Conservation (phyloP, 768 basidiomycete genomes). For the Saitozyma podzolica region DNA sequence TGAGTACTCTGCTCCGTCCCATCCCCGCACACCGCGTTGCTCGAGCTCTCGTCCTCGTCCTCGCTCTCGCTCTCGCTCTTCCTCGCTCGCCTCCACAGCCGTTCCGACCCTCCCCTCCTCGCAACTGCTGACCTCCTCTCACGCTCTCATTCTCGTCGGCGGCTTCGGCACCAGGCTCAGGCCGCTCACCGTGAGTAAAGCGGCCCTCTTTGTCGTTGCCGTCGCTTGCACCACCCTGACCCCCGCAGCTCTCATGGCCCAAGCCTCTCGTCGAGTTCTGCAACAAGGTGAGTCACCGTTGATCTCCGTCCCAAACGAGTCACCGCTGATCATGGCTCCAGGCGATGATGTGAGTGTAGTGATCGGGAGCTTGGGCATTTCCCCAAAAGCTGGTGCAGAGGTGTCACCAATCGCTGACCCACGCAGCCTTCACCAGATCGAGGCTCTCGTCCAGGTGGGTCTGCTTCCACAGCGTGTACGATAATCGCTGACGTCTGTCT, state of each 20-base stretch:
- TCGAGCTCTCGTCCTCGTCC: too few species aligned
- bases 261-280: constrained; percentile 56
- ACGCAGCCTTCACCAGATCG: constrained; percentile 57
- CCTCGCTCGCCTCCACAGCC: too few species aligned
- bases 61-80: too few species aligned
- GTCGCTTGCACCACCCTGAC: constrained; percentile 8
- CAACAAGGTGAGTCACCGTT: constrained; percentile 50
- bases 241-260: constrained; percentile 52
- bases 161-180: constrained; percentile 59
- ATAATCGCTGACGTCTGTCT: not conserved
- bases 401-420: not conserved
- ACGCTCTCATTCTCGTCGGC: constrained; percentile 57
- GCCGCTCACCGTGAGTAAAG: constrained; percentile 54
- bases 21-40: too few species aligned
- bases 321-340: constrained; percentile 26
- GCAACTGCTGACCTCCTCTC: constrained; percentile 1
- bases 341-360: constrained; percentile 54
- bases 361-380: not conserved
- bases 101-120: too few species aligned
- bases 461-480: constrained; percentile 1
- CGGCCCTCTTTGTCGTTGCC: not conserved
- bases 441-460: constrained; percentile 56
- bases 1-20: constrained; percentile 24
- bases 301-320: constrained; percentile 1
- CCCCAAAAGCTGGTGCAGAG: not conserved